Conservation (phyloP, 176 grass and related monocot species). For the Areca catechu region DNA sequence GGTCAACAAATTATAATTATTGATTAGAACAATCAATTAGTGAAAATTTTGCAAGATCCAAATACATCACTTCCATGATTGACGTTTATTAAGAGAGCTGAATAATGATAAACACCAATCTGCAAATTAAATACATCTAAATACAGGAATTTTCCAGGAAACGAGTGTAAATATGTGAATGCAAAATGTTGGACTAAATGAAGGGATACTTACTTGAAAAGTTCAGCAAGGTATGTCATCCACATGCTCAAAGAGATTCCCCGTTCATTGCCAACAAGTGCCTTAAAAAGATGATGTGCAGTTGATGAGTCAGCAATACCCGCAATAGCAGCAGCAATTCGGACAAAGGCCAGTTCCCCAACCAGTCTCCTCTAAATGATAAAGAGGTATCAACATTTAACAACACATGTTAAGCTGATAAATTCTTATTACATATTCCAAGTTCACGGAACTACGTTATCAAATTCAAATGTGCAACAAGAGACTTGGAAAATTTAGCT, state of each 20-base stretch:
- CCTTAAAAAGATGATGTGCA: constrained; percentile 81
- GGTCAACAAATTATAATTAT: too few species aligned
- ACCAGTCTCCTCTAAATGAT: constrained; percentile 69
- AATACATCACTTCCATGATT: too few species aligned
- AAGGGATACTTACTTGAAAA: constrained; percentile 63
- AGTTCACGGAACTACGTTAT: too few species aligned
- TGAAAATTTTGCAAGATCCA: too few species aligned
- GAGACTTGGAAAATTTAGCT: too few species aligned
- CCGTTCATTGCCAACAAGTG: constrained; percentile 60
- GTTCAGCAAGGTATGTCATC: constrained; percentile 72
- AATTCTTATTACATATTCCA: too few species aligned
- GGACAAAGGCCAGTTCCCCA: constrained; percentile 86
- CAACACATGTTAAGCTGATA: background rate
- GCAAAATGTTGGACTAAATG: background rate
- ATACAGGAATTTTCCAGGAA: too few species aligned
- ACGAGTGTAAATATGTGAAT: background rate
- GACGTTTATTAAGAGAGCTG: too few species aligned
- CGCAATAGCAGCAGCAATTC: constrained; percentile 74
- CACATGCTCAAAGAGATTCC: constrained; percentile 65
- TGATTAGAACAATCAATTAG: too few species aligned
- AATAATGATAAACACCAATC: too few species aligned
- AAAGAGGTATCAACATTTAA: constrained; percentile 4
- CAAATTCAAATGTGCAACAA: too few species aligned
- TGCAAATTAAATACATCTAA: too few species aligned
- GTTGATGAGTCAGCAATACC: constrained; percentile 64